Evolutionary conservation across 208 protist species (phyloP).

Genomic region (Vickermania ingenoplastis): DNA sequence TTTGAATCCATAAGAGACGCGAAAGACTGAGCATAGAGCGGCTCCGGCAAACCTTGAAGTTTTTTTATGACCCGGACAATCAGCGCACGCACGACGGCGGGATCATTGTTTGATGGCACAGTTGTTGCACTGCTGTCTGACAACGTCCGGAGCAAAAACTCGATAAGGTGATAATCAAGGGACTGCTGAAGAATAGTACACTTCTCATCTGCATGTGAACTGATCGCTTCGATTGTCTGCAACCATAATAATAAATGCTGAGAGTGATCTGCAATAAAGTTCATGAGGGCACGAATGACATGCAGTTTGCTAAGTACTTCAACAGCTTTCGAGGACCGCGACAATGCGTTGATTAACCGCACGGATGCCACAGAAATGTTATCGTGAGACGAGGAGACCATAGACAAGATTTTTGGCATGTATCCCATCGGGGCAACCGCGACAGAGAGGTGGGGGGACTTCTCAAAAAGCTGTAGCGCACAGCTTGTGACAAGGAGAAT

Average conservation of each 20-base stretch:
- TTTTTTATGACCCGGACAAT: constrained; percentile 83
- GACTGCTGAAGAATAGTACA: constrained; percentile 4
- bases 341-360: not conserved
- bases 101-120: constrained; percentile 13
- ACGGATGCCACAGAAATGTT: not conserved
- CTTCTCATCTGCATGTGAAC: not conserved
- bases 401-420: constrained; percentile 37
- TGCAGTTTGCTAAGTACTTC: not conserved
- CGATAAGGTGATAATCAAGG: constrained; percentile 27
- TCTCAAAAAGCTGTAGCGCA: constrained; percentile 31
- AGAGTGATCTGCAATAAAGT: not conserved
- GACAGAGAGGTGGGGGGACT: constrained; percentile 37
- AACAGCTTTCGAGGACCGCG: not conserved
- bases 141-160: constrained; percentile 48
- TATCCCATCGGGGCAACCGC: constrained; percentile 63
- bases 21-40: constrained; percentile 21
- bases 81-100: constrained; percentile 65
- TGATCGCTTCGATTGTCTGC: not conserved
- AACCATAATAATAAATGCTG: not conserved
- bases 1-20: constrained; percentile 41
- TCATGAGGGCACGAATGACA: not conserved
- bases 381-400: constrained; percentile 12
- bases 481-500: constrained; percentile 42
- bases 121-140: constrained; percentile 47
- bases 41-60: constrained; percentile 38